phyloP scores from a whole-genome alignment of 352 stramenopile species.

The Globisporangium irregulare region DNA sequence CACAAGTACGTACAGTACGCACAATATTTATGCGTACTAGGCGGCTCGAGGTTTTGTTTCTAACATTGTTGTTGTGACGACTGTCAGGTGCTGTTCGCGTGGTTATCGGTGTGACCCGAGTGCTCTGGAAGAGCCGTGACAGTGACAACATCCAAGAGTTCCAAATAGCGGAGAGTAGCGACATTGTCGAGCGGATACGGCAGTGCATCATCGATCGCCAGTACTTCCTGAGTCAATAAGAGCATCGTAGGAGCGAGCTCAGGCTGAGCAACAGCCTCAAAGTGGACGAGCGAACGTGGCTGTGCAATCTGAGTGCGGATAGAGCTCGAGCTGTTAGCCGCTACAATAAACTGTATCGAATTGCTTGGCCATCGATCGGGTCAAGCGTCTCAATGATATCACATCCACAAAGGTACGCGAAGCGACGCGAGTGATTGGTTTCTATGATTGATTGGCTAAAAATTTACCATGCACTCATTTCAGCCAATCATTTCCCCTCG shows the following conservation, averaged over 20 bases:
- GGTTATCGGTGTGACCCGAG: conserved; percentile 11
- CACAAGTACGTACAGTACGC: conserved; percentile 45
- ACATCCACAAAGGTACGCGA: neutral
- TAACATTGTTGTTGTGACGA: neutral
- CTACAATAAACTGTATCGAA: no score
- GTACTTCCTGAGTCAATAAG: conserved; percentile 13
- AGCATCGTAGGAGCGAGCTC: neutral
- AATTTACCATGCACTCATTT: neutral
- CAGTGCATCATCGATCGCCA: conserved; percentile 9
- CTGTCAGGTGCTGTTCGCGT: conserved; percentile 18
- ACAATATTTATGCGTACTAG: neutral
- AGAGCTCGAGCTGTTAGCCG: no score
- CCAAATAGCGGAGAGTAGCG: neutral
- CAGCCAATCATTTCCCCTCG: neutral
- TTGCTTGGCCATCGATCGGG: no score
- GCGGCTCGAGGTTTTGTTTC: neutral
- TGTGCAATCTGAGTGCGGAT: neutral
- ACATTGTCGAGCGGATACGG: conserved; percentile 16
- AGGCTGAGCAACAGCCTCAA: neutral
- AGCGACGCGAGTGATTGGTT: neutral
- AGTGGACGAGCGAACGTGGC: neutral
- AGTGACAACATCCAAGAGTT: conserved; percentile 7
- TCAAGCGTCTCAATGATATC: no score
- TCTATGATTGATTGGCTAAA: neutral
- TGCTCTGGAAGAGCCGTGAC: conserved; percentile 3